Conservation (phyloP, 345 rosid genomes). For the Euphorbia lathyris region DNA sequence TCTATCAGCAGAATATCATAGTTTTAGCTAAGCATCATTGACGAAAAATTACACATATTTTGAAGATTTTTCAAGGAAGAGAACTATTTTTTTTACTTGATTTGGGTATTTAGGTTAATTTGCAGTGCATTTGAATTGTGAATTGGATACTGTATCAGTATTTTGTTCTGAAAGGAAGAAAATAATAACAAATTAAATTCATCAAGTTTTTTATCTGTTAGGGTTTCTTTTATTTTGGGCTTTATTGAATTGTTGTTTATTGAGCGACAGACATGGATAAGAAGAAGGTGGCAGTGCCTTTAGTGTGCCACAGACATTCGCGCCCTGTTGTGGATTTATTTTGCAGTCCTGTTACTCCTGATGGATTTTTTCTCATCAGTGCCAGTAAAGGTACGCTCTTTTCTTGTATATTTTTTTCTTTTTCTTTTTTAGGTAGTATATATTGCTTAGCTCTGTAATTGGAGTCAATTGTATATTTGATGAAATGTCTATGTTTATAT, state of each 20-base stretch:
- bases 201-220: slow-evolving; percentile 16
- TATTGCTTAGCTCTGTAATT: background rate
- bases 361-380: slow-evolving; percentile 81
- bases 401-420: too few relatives aligned
- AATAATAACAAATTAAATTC: background rate
- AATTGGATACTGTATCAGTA: too few relatives aligned
- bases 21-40: too few relatives aligned
- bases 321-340: slow-evolving; percentile 78
- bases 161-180: too few relatives aligned
- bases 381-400: slow-evolving; percentile 66
- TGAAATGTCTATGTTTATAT: background rate
- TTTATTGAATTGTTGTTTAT: slow-evolving; percentile 5
- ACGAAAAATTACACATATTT: too few relatives aligned
- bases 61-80: too few relatives aligned
- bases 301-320: slow-evolving; percentile 86
- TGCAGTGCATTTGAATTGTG: too few relatives aligned
- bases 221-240: slow-evolving; percentile 9
- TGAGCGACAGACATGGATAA: slow-evolving; percentile 36
- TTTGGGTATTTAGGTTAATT: too few relatives aligned
- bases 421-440: background rate
- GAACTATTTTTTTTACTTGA: too few relatives aligned
- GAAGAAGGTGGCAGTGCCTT: slow-evolving; percentile 54
- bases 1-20: too few relatives aligned
- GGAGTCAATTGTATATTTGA: background rate
- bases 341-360: slow-evolving; percentile 76